Evolutionary conservation across 768 basidiomycete species (phyloP).

Genomic region (Podaxis rugospora): DNA sequence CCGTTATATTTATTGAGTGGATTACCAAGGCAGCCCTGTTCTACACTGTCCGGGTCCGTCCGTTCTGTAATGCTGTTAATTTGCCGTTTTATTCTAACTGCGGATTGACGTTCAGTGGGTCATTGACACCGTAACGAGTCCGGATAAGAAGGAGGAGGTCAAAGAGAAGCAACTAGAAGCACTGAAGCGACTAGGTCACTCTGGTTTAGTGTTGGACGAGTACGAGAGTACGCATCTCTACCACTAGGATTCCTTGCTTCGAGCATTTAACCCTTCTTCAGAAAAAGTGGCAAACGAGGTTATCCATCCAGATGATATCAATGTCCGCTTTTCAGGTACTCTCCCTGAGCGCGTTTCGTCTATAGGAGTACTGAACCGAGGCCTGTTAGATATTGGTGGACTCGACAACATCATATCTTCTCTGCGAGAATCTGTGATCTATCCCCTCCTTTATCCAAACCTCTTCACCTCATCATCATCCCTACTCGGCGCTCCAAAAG

Average conservation of each 20-base stretch:
- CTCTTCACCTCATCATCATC: constrained; percentile 80
- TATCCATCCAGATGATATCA: constrained; percentile 88
- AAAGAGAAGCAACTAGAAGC: constrained; percentile 69
- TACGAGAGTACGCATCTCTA: constrained; percentile 72
- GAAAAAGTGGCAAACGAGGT: constrained; percentile 89
- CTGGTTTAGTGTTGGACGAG: constrained; percentile 75
- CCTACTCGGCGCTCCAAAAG: constrained; percentile 89
- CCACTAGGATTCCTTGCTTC: background rate
- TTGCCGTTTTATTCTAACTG: background rate
- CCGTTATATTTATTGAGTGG: constrained; percentile 16
- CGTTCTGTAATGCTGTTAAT: background rate
- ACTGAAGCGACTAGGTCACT: constrained; percentile 66
- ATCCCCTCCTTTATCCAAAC: constrained; percentile 86
- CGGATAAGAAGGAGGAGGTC: constrained; percentile 54
- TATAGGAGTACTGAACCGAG: constrained; percentile 13
- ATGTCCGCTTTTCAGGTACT: constrained; percentile 68
- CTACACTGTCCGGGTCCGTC: constrained; percentile 66
- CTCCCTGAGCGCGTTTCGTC: background rate
- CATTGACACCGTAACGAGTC: constrained; percentile 47
- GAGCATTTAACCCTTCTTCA: constrained; percentile 21
- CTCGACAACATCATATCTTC: constrained; percentile 87
- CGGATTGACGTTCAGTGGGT: constrained; percentile 49
- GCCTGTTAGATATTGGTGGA: constrained; percentile 75
- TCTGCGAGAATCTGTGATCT: constrained; percentile 93
- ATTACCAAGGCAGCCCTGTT: constrained; percentile 67